phyloP scores from a whole-genome alignment of 257 asterid species.

The Fraxinus pennsylvanica region DNA sequence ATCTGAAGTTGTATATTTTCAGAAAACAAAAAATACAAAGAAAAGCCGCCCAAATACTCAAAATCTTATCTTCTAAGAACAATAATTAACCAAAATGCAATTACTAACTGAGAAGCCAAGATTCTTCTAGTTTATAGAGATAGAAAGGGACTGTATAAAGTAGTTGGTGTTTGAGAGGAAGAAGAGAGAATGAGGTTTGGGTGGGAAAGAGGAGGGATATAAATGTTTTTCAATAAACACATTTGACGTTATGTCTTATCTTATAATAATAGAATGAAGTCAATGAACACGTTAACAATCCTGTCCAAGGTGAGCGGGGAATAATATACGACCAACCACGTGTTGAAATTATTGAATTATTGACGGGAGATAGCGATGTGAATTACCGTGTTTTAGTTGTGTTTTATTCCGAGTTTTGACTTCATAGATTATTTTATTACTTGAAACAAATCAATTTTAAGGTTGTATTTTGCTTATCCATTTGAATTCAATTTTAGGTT shows the following conservation, averaged over 20 bases:
- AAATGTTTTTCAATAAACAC: background rate
- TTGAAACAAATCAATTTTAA: too few species aligned
- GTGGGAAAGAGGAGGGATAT: background rate
- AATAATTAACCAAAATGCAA: conserved; percentile 10
- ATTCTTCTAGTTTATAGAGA: background rate
- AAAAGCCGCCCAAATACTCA: background rate
- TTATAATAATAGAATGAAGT: too few species aligned
- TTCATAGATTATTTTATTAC: too few species aligned
- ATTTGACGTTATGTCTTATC: too few species aligned
- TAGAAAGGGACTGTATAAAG: background rate
- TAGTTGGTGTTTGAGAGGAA: background rate
- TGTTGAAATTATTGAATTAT: background rate
- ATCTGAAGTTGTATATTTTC: too few species aligned
- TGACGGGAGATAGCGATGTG: too few species aligned
- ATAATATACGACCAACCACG: background rate
- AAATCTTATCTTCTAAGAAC: conserved; percentile 7
- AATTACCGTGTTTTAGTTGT: background rate
- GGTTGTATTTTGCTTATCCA: background rate
- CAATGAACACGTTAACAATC: too few species aligned
- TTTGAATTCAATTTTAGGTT: background rate
- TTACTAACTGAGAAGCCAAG: conserved; percentile 25
- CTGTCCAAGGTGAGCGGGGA: background rate
- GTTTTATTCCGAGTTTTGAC: too few species aligned
- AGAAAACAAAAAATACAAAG: background rate
- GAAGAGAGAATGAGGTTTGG: background rate